phyloP scores from a whole-genome alignment of 306 rosid species.

The Herpetospermum pedunculosum region DNA sequence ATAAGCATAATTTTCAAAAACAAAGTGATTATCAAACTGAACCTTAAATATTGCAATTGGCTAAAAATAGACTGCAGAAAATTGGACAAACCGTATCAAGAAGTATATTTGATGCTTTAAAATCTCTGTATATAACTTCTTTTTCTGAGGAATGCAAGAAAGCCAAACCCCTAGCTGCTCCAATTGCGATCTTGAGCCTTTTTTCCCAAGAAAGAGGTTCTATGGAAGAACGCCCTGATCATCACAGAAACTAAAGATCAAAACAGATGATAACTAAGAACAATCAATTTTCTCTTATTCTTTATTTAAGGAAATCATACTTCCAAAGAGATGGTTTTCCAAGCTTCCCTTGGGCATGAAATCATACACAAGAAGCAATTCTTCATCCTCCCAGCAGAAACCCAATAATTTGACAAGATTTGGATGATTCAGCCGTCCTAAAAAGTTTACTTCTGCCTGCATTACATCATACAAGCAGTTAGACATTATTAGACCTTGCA shows the following conservation, averaged over 20 bases:
- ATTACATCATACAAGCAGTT: conserved; percentile 12
- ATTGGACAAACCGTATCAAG: conserved; percentile 58
- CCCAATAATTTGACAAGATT: conserved; percentile 76
- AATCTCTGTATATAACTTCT: conserved; percentile 78
- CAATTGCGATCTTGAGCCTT: conserved; percentile 62
- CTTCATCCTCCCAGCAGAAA: conserved; percentile 51
- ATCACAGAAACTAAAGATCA: conserved; percentile 2
- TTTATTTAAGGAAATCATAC: conserved; percentile 30
- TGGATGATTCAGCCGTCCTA: conserved; percentile 76
- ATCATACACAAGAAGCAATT: conserved; percentile 85
- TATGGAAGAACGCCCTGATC: conserved; percentile 36
- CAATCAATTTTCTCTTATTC: neutral
- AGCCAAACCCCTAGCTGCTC: conserved; percentile 83
- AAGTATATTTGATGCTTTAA: conserved; percentile 83
- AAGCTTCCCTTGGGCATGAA: conserved; percentile 80
- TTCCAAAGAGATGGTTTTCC: conserved; percentile 82
- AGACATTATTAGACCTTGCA: neutral
- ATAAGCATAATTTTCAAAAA: no score
- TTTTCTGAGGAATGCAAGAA: conserved; percentile 64
- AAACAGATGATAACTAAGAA: neutral
- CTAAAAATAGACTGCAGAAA: neutral
- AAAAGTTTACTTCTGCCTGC: conserved; percentile 76
- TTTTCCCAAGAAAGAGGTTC: conserved; percentile 61
- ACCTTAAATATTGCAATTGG: neutral
- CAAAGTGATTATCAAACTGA: no score